Percentiles rank a stretch among this genome's conserved stretches.
phyloP scores from a whole-genome alignment of 164 flowering plant species.

The Tetracentron sinense region DNA sequence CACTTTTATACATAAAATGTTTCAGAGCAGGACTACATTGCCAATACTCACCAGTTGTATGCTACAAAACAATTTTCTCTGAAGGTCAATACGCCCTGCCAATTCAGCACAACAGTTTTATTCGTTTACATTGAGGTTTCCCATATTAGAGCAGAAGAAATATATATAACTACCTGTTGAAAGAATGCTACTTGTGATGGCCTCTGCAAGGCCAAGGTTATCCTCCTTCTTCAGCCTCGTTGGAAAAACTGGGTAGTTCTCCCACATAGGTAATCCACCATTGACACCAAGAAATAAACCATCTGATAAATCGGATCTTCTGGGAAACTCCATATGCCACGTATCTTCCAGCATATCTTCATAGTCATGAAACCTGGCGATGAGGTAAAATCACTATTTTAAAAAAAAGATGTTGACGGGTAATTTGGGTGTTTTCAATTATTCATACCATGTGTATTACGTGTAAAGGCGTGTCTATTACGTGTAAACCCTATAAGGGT shows the following conservation, averaged over 20 bases:
- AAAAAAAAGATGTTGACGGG: neutral
- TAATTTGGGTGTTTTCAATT: no score
- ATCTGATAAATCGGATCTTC: slow-evolving; percentile 72
- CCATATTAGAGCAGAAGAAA: slow-evolving; percentile 8
- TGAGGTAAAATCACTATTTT: slow-evolving; percentile 5
- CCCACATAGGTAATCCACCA: slow-evolving; percentile 77
- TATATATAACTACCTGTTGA: slow-evolving; percentile 53
- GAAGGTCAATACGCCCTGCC: slow-evolving; percentile 92
- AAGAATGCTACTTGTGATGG: slow-evolving; percentile 87
- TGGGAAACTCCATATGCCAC: slow-evolving; percentile 66
- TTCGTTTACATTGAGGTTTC: neutral
- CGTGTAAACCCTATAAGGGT: no score
- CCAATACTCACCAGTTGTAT: slow-evolving; percentile 77
- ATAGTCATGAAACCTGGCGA: slow-evolving; percentile 76
- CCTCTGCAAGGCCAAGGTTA: slow-evolving; percentile 94
- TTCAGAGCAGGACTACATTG: neutral
- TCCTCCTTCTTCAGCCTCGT: slow-evolving; percentile 74
- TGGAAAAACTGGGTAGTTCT: slow-evolving; percentile 58
- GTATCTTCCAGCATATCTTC: slow-evolving; percentile 96
- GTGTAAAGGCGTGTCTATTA: no score
- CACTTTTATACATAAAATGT: neutral
- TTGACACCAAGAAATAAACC: slow-evolving; percentile 47
- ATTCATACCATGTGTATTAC: no score
- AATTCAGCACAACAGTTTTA: slow-evolving; percentile 11
- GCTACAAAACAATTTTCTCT: slow-evolving; percentile 91